These are phyloP conservation scores for Puccinellia tenuiflora DNA, from an alignment of 176 grass and related monocot genomes.

Conservation along the genomic window DNA sequence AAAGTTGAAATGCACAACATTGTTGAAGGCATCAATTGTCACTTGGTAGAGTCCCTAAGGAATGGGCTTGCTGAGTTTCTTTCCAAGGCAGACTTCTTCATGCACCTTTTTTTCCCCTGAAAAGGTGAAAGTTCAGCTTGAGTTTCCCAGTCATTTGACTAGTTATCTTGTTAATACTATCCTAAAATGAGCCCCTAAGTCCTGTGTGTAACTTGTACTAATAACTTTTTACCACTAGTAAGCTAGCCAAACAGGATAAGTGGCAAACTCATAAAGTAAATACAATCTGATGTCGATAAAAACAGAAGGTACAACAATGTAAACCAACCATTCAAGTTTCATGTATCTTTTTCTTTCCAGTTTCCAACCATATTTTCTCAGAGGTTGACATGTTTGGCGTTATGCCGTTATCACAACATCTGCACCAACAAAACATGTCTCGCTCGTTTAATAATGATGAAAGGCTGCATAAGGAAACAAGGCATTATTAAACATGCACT, in stretches of 20 bases:
- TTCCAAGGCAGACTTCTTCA: not conserved
- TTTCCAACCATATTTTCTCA: not conserved
- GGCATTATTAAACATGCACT: not conserved
- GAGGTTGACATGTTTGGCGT: not conserved
- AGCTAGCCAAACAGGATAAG: not conserved
- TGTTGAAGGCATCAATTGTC: not conserved
- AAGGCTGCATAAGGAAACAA: constrained; percentile 35
- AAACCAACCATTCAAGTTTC: constrained; percentile 29
- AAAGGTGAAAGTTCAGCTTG: not conserved
- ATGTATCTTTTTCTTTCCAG: not conserved
- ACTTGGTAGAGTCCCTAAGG: not conserved
- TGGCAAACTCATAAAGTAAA: not conserved
- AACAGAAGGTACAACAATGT: constrained; percentile 11
- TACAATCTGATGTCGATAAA: not conserved
- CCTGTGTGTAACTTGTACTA: not conserved
- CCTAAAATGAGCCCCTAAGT: not conserved
- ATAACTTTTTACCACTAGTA: not conserved
- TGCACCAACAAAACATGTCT: constrained; percentile 20
- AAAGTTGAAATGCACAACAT: not conserved
- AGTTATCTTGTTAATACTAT: not conserved
- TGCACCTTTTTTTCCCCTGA: not conserved
- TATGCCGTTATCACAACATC: not conserved
- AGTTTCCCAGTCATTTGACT: not conserved
- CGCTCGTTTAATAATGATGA: constrained; percentile 30
- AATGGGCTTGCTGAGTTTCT: not conserved